Percentiles rank a stretch among this genome's conserved stretches.
Conservation (phyloP, 148 eudicot species). For the Vaccinium corymbosum region DNA sequence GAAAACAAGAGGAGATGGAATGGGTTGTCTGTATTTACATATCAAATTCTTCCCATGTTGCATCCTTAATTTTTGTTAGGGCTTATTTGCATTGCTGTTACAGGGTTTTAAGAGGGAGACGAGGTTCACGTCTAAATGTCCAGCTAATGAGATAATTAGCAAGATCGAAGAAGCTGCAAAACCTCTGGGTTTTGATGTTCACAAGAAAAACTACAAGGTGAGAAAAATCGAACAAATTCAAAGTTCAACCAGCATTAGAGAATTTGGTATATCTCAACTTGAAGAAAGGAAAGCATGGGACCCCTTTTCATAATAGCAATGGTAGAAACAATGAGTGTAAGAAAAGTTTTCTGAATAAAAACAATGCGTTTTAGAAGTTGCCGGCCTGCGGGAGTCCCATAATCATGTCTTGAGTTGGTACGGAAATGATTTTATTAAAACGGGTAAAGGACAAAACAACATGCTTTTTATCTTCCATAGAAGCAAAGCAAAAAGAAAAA, state of each 20-base stretch:
- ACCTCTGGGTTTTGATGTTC: conserved; percentile 93
- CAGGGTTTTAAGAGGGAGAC: conserved; percentile 93
- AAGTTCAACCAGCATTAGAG: background rate
- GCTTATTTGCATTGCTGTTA: background rate
- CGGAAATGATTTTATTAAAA: background rate
- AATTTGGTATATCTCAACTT: background rate
- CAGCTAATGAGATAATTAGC: conserved; percentile 76
- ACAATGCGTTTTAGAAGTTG: too few species aligned
- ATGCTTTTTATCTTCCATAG: background rate
- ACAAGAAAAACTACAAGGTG: conserved; percentile 93
- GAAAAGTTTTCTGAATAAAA: too few species aligned
- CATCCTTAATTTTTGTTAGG: background rate
- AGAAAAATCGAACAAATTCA: conserved; percentile 1
- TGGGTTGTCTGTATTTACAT: background rate
- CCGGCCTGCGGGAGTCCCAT: too few species aligned
- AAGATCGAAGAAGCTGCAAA: conserved; percentile 96
- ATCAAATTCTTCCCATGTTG: background rate
- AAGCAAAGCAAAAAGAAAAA: background rate
- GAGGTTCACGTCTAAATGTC: conserved; percentile 80
- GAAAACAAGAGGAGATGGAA: background rate
- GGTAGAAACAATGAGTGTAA: background rate
- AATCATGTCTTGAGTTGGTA: too few species aligned
- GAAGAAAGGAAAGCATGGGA: background rate
- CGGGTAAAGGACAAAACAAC: background rate
- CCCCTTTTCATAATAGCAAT: background rate